Evolutionary conservation across 768 basidiomycete genomes (phyloP).

Genomic region (Exidia glandulosa): DNA sequence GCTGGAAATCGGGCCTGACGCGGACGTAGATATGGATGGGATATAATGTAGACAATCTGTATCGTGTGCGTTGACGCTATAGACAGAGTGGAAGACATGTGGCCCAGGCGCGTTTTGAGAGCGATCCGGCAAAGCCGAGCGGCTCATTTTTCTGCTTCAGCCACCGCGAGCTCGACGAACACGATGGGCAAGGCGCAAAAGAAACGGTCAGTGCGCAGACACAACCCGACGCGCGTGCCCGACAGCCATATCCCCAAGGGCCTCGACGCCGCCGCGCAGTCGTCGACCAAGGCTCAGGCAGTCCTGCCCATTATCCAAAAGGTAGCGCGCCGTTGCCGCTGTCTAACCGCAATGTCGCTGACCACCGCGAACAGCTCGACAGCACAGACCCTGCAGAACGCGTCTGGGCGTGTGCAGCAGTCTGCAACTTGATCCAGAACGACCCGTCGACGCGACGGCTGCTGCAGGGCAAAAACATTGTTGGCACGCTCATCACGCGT

Average conservation of each 20-base stretch:
- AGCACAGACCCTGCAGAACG: conserved; percentile 68
- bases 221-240: conserved; percentile 90
- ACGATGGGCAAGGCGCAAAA: conserved; percentile 81
- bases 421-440: conserved; percentile 92
- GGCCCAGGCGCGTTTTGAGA: neutral
- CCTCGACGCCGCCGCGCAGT: conserved; percentile 57
- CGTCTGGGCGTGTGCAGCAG: conserved; percentile 92
- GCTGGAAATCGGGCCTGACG: conserved; percentile 3
- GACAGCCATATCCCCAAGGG: conserved; percentile 85
- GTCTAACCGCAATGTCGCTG: conserved; percentile 1
- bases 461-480: conserved; percentile 83
- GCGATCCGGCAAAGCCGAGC: neutral
- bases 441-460: conserved; percentile 85
- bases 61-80: no score
- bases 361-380: conserved; percentile 43
- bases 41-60: neutral
- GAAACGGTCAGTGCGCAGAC: conserved; percentile 57
- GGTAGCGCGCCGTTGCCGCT: conserved; percentile 29
- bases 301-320: conserved; percentile 87
- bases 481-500: conserved; percentile 76
- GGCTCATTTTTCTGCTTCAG: neutral
- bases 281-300: conserved; percentile 64
- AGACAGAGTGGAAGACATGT: neutral
- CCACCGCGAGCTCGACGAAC: no score
- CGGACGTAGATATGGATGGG: neutral